Evolutionary conservation across 495 filamentous ascomycete species (phyloP).

Genomic region (Penicillium canariense): DNA sequence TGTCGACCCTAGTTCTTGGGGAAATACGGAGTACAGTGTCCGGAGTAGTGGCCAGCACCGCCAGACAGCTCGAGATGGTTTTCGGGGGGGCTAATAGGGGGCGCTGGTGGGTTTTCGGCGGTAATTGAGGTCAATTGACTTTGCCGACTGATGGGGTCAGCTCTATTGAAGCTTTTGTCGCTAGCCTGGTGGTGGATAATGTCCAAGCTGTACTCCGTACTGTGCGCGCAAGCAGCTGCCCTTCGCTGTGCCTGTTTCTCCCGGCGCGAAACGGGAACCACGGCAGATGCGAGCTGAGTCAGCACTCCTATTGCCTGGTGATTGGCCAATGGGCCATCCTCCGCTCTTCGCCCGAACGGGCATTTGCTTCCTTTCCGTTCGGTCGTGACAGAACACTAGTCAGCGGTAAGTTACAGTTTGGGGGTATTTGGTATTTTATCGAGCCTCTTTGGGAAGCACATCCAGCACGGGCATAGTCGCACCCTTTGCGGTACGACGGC

Average conservation of each 20-base stretch:
- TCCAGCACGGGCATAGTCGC: not conserved
- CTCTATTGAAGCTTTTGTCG: not conserved
- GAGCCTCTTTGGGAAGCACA: not conserved
- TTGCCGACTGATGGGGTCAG: not conserved
- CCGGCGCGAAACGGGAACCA: conserved; percentile 8
- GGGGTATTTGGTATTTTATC: not conserved
- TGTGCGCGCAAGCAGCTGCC: not conserved
- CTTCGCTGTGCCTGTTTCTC: not conserved
- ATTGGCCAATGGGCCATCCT: conserved; percentile 13
- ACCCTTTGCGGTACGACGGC: not conserved
- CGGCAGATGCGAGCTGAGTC: conserved; percentile 16
- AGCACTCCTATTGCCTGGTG: conserved; percentile 1
- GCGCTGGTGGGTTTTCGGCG: not conserved
- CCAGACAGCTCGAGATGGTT: no score
- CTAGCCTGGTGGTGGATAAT: conserved; percentile 1
- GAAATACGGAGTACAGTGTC: no score
- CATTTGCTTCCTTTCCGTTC: conserved; percentile 12
- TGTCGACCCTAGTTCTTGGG: not conserved
- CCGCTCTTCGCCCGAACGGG: conserved; percentile 6
- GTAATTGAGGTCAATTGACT: not conserved
- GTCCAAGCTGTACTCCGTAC: not conserved
- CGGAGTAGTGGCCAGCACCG: no score
- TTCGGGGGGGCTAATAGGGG: no score
- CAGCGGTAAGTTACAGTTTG: not conserved
- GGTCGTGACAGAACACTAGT: not conserved